phyloP scores from a whole-genome alignment of 768 basidiomycete species.

The Serpula lacrymans region DNA sequence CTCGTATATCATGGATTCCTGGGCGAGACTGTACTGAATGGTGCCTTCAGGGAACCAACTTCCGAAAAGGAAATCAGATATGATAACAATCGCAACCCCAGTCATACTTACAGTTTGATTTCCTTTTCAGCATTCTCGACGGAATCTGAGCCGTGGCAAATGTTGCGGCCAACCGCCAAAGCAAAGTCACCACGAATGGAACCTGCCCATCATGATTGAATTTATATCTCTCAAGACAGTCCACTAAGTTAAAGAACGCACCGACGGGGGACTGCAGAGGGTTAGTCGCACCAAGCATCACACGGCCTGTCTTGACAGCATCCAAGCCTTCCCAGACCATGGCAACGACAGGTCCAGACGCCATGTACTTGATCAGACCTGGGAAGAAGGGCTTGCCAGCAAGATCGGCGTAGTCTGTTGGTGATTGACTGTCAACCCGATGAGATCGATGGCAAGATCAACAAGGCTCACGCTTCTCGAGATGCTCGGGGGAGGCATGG shows the following conservation, averaged over 20 bases:
- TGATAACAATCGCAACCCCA: not conserved
- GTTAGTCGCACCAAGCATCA: conserved; percentile 96
- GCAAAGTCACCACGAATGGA: conserved; percentile 96
- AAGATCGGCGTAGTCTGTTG: conserved; percentile 92
- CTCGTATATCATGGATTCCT: conserved; percentile 80
- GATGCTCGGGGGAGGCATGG: conserved; percentile 74
- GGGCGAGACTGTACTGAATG: conserved; percentile 63
- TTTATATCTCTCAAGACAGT: conserved; percentile 1
- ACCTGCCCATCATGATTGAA: conserved; percentile 40
- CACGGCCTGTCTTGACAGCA: conserved; percentile 92
- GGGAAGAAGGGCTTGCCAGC: conserved; percentile 95
- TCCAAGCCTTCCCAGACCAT: conserved; percentile 96
- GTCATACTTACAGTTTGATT: conserved; percentile 72
- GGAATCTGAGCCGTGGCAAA: conserved; percentile 88
- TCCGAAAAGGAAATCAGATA: conserved; percentile 10
- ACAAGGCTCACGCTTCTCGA: conserved; percentile 72
- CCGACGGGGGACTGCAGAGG: conserved; percentile 87
- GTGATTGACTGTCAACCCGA: conserved; percentile 4
- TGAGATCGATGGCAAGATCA: conserved; percentile 10
- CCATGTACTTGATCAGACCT: conserved; percentile 95
- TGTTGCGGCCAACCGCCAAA: conserved; percentile 92
- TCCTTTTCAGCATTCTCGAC: conserved; percentile 93
- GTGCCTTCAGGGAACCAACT: conserved; percentile 94
- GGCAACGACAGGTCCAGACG: conserved; percentile 89
- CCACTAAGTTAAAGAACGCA: conserved; percentile 30